Evolutionary conservation across 2,329 filamentous ascomycete species (phyloP).

Genomic region (Phoma sp.): DNA sequence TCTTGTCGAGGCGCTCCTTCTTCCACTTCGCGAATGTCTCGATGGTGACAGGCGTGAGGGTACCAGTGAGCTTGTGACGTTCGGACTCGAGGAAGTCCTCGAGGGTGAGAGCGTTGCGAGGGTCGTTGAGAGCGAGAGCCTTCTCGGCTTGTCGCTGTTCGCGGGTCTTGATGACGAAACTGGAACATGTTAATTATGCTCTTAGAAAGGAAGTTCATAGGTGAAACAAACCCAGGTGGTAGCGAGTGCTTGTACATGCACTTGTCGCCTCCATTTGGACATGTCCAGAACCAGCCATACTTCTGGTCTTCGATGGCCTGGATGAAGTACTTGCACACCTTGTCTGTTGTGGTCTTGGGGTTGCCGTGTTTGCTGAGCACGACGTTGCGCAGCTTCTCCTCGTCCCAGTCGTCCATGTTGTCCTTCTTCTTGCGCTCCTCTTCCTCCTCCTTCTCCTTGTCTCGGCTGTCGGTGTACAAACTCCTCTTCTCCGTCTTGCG

Average conservation of each 20-base stretch:
- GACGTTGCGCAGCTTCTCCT: conserved; percentile 90
- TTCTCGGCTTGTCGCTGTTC: conserved; percentile 96
- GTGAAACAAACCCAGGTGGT: conserved; percentile 79
- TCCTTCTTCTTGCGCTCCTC: conserved; percentile 83
- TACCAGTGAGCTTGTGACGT: conserved; percentile 91
- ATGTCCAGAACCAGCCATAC: conserved; percentile 99
- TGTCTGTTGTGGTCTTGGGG: conserved; percentile 92
- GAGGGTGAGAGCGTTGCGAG: conserved; percentile 89
- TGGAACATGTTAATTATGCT: conserved; percentile 47
- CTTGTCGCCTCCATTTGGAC: conserved; percentile 94
- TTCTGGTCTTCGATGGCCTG: conserved; percentile 97
- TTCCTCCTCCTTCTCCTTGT: conserved; percentile 72
- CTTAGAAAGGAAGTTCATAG: background rate
- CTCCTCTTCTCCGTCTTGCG: conserved; percentile 92
- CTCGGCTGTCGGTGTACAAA: conserved; percentile 83
- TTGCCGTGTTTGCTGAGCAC: conserved; percentile 97
- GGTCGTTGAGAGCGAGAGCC: conserved; percentile 93
- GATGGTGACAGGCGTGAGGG: conserved; percentile 88
- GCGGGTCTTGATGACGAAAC: conserved; percentile 96
- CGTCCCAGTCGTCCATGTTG: conserved; percentile 96
- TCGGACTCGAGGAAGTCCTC: conserved; percentile 98
- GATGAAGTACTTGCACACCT: conserved; percentile 99
- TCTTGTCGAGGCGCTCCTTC: conserved; percentile 91
- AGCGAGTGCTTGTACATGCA: conserved; percentile 99
- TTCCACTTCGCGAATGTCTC: conserved; percentile 98